phyloP scores from a whole-genome alignment of 2,329 filamentous ascomycete species.

The Fusarium musae region DNA sequence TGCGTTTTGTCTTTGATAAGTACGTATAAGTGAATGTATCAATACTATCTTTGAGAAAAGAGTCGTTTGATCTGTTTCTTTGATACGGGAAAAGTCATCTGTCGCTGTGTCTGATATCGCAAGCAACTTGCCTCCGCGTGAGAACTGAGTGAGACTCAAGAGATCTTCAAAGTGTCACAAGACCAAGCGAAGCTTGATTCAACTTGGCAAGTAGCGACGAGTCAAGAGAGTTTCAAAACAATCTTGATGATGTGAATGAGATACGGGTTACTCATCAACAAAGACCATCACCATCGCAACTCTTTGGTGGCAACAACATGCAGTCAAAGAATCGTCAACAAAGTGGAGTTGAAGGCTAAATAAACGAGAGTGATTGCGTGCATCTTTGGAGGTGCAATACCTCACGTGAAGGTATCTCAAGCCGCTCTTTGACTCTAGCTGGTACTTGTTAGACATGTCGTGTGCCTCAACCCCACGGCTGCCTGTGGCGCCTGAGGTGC shows the following conservation, averaged over 20 bases:
- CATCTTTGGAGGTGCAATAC: slow-evolving; percentile 15
- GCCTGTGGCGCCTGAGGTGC: slow-evolving; percentile 33
- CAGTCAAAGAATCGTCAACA: slow-evolving; percentile 2
- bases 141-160: background rate
- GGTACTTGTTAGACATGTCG: slow-evolving; percentile 27
- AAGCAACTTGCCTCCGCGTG: slow-evolving; percentile 8
- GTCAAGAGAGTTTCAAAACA: slow-evolving; percentile 7
- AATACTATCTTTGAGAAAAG: background rate
- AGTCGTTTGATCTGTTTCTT: slow-evolving; percentile 30
- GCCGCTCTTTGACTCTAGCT: background rate
- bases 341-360: background rate
- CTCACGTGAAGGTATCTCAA: slow-evolving; percentile 36
- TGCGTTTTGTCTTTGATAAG: slow-evolving; percentile 3
- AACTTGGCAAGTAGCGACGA: background rate
- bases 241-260: background rate
- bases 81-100: slow-evolving; percentile 18
- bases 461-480: slow-evolving; percentile 34
- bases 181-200: slow-evolving; percentile 11
- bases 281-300: background rate
- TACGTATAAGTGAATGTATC: background rate
- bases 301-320: background rate
- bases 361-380: slow-evolving; percentile 14
- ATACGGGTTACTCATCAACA: background rate
- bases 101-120: slow-evolving; percentile 4
- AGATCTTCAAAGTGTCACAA: slow-evolving; percentile 26